Evolutionary conservation across 2,329 filamentous ascomycete species (phyloP), one percentile per base, ranked within the genome.

Genomic region (Exophiala calicioides): DNA sequence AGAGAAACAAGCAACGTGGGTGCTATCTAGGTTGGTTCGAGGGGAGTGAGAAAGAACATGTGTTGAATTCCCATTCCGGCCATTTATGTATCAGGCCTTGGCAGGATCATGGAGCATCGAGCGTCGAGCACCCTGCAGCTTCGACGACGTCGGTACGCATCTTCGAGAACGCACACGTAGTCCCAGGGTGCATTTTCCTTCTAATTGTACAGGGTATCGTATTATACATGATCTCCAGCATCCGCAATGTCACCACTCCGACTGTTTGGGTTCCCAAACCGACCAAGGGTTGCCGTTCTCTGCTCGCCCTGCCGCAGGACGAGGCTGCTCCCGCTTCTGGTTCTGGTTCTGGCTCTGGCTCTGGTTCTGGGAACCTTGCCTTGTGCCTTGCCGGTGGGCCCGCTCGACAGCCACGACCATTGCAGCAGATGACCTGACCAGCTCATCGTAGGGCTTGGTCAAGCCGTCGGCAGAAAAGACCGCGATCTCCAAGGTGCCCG

Each of bases 401-500:
- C n/a, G n/a, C n/a, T n/a, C n/a, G n/a, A 52, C 19, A 7, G 50
- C 37, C 27, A 41, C 43, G 36, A 52, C 32, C 7, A 52, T 13
- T 5, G 18, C 19, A 18, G 20, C 18, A 30, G 44, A 49, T 18
- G 37, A 15, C 12, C 30, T 33, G 4, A 52, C 40, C 7, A 52
- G 50, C 23, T 52, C 44, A 33, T 34, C 18, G 13, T 49, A 43
- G 20, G 37, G 26, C 29, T 26, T 24, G 13, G 23, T 35, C 3
- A 52, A 23, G 15, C 44, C 50, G 19, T 19, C 18, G 13, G 39
- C 27, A 12, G 43, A 33, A 39, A 23, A 53, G 19, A 50, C 27
- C 16, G 39, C 39, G 20, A 75, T 50, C 20, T 69, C 64, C 23
- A 67, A 44, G 3, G 66, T 65, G 3, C 72, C 72, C 32, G 50